phyloP scores from a whole-genome alignment of 768 basidiomycete genomes.

The Termitomyces sp. region DNA sequence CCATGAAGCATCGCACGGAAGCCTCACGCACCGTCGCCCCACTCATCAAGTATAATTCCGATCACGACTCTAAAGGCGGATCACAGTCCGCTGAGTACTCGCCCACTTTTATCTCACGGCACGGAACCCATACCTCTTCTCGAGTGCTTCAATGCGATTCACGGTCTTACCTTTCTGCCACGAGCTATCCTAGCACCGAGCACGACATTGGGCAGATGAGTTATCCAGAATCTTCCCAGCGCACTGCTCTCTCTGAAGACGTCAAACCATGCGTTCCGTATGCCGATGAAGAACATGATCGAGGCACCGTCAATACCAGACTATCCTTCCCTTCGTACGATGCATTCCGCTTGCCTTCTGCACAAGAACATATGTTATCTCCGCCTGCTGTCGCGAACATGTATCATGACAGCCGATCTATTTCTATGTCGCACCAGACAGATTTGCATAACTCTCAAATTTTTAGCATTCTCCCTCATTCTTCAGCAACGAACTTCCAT shows the following conservation, averaged over 20 bases:
- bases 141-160: neutral
- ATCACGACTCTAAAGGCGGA: neutral
- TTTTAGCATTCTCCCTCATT: neutral
- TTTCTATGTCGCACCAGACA: neutral
- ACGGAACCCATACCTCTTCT: neutral
- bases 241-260: constrained; percentile 9
- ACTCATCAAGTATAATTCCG: neutral
- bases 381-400: neutral
- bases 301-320: neutral
- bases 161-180: neutral
- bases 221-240: constrained; percentile 20
- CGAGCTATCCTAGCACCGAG: neutral
- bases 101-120: neutral
- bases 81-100: constrained; percentile 1
- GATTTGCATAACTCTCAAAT: neutral
- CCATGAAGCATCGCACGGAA: neutral
- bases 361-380: neutral
- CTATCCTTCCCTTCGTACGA: neutral
- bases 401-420: neutral
- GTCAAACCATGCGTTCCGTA: neutral
- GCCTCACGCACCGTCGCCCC: neutral
- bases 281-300: neutral
- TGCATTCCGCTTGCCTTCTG: neutral
- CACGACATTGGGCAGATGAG: neutral
- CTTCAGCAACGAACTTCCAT: neutral